Evolutionary conservation across 306 rosid genomes (phyloP).

Genomic region (Malus sieversii): DNA sequence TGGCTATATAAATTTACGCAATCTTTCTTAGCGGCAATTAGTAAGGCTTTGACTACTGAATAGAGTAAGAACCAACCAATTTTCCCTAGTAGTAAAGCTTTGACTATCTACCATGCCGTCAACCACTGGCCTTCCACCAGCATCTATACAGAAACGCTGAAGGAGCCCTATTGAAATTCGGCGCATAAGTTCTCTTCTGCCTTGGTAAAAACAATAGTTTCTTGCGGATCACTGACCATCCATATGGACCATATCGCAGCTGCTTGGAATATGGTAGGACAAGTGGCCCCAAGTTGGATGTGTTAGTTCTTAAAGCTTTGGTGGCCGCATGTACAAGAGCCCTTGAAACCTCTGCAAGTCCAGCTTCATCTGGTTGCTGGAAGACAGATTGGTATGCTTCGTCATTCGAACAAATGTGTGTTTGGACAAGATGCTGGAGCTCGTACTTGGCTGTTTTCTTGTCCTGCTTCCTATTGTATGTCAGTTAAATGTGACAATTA

Average conservation of each 20-base stretch:
- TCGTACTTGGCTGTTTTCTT: conserved; percentile 41
- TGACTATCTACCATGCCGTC: conserved; percentile 45
- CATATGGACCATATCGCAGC: neutral
- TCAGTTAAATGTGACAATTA: no score
- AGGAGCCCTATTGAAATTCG: conserved; percentile 55
- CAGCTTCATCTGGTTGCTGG: conserved; percentile 45
- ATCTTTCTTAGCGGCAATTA: neutral
- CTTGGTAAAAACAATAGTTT: neutral
- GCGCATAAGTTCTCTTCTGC: conserved; percentile 29
- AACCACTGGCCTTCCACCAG: conserved; percentile 66
- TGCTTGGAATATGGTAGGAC: neutral
- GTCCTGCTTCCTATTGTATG: conserved; percentile 29
- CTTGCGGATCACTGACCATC: neutral
- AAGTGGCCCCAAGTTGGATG: neutral
- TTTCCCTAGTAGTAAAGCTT: neutral
- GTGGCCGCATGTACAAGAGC: conserved; percentile 10
- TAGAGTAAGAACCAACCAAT: neutral
- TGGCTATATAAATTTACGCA: neutral
- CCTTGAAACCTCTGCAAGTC: conserved; percentile 40
- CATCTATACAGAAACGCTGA: conserved; percentile 68
- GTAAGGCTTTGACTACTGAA: neutral
- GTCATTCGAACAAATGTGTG: conserved; percentile 49
- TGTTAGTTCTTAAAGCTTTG: neutral
- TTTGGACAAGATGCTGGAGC: conserved; percentile 58
- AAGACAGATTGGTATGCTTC: conserved; percentile 48